A percentile compares a stretch with the other conserved stretches of the same genome.
Evolutionary conservation across 495 filamentous ascomycete genomes (phyloP).

Genomic region (Emericellopsis terricola): DNA sequence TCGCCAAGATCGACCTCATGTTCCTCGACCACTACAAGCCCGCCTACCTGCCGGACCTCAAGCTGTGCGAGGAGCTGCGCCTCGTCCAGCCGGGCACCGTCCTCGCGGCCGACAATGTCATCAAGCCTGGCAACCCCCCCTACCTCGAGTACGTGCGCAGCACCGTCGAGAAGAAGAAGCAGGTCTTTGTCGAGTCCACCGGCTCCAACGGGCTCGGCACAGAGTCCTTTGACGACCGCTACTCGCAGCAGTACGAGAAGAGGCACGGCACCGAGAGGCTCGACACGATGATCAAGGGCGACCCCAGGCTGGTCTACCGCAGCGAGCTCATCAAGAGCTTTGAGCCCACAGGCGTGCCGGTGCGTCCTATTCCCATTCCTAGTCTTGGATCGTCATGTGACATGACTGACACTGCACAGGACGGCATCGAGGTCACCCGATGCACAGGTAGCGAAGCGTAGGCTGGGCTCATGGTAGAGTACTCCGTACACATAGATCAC

Average conservation of each 20-base stretch:
- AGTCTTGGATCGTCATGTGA: neutral
- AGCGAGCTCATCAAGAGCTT: neutral
- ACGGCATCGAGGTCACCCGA: no score
- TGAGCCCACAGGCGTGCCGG: neutral
- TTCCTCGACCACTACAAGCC: conserved; percentile 67
- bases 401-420: no score
- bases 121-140: conserved; percentile 56
- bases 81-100: conserved; percentile 43
- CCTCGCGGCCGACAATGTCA: conserved; percentile 55
- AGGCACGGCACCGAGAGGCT: no score
- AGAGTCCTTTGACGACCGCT: no score
- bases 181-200: no score
- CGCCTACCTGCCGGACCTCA: conserved; percentile 49
- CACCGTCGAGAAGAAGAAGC: no score
- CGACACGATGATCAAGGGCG: neutral
- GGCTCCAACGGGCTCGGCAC: no score
- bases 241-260: no score
- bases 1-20: conserved; percentile 42
- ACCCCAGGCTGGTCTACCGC: neutral
- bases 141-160: conserved; percentile 49
- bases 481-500: no score
- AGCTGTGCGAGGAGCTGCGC: conserved; percentile 49
- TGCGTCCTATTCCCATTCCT: neutral
- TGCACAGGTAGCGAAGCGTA: no score
- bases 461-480: no score